These are phyloP conservation scores for Scenedesmus sp. DNA, from an alignment of 163 green algal genomes.

Conservation along the genomic window DNA sequence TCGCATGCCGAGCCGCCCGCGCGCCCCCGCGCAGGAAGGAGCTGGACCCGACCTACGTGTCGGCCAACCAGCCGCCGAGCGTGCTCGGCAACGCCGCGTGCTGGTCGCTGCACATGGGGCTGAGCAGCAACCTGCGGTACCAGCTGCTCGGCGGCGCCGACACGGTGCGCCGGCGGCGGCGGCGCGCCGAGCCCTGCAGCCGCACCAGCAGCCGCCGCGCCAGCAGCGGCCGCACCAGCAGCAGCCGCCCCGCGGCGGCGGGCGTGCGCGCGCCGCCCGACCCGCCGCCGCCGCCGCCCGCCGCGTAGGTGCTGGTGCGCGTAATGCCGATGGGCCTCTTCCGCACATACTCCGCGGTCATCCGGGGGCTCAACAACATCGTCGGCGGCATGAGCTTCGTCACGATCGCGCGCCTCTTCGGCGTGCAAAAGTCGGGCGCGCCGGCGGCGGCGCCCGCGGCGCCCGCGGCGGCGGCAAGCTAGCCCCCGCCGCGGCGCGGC, in stretches of 20 bases:
- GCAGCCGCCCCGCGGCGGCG: neutral
- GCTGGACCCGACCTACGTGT: conserved; percentile 76
- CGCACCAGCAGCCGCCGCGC: neutral
- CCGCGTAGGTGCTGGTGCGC: conserved; percentile 69
- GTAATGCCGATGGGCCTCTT: conserved; percentile 79
- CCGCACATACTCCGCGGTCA: conserved; percentile 76
- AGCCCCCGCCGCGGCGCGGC: no score
- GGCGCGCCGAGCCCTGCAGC: neutral
- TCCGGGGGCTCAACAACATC: conserved; percentile 93
- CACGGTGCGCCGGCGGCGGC: conserved; percentile 54
- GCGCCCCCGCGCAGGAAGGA: conserved; percentile 41
- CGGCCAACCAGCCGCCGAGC: conserved; percentile 85
- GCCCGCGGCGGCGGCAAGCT: no score
- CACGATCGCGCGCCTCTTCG: conserved; percentile 85
- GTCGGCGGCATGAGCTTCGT: conserved; percentile 91
- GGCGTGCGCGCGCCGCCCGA: no score
- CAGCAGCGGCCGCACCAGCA: neutral
- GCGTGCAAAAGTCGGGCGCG: conserved; percentile 87
- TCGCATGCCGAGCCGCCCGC: neutral
- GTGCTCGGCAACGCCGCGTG: conserved; percentile 87
- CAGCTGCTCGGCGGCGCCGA: conserved; percentile 94
- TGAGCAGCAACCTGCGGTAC: conserved; percentile 94
- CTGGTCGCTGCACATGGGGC: conserved; percentile 95
- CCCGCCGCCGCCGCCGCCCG: neutral
- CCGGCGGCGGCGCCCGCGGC: neutral